Evolutionary conservation across 106 monocot genomes (phyloP).

Genomic region (Platanthera zijinensis): DNA sequence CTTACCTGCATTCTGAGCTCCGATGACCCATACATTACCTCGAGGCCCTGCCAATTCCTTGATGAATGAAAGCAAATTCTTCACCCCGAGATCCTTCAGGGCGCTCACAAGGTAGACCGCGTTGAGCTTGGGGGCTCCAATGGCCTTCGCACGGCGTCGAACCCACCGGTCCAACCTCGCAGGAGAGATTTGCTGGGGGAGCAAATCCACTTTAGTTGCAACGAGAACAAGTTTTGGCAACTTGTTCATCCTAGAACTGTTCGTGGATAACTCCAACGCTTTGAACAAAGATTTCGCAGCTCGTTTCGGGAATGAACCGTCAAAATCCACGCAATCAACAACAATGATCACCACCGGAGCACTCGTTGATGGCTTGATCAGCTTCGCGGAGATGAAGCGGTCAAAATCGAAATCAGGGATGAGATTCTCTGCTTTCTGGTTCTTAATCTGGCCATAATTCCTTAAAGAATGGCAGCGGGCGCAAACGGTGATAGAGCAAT

Average conservation of each 20-base stretch:
- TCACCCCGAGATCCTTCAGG: constrained; percentile 72
- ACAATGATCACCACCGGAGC: constrained; percentile 81
- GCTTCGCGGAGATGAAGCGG: constrained; percentile 47
- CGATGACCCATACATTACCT: constrained; percentile 94
- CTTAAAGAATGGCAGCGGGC: constrained; percentile 90
- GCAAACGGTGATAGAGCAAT: constrained; percentile 42
- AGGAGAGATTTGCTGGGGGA: constrained; percentile 81
- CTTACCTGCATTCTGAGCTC: constrained; percentile 98
- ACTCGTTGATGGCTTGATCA: constrained; percentile 55
- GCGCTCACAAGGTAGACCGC: constrained; percentile 79
- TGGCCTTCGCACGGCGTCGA: constrained; percentile 63
- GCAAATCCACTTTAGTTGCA: constrained; percentile 82
- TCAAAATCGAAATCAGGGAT: constrained; percentile 98
- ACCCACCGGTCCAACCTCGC: constrained; percentile 89
- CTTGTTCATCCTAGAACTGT: constrained; percentile 27
- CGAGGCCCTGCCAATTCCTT: constrained; percentile 79
- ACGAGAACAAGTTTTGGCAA: constrained; percentile 77
- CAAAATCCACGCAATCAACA: constrained; percentile 84
- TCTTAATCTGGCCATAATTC: constrained; percentile 87
- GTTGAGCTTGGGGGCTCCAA: constrained; percentile 74
- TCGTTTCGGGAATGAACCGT: constrained; percentile 88
- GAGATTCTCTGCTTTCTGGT: constrained; percentile 66
- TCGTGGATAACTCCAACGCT: constrained; percentile 49
- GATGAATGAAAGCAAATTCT: constrained; percentile 74
- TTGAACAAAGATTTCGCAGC: constrained; percentile 89